Conservation (phyloP, 2,329 filamentous ascomycete species). For the Aspergillus viridinutans region DNA sequence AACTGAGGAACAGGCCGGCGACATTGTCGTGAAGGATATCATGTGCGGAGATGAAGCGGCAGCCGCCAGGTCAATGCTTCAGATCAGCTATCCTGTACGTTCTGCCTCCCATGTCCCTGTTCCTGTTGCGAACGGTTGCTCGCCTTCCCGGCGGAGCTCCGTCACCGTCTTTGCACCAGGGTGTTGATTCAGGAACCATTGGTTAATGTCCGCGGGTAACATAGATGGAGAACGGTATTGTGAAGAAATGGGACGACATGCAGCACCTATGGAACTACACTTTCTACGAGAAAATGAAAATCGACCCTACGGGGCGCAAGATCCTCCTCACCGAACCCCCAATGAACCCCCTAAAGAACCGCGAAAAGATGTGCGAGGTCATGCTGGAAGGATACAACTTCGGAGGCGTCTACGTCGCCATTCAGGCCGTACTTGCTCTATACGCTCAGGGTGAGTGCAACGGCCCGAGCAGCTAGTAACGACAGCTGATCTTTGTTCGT, state of each 20-base stretch:
- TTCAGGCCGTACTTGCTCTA: slow-evolving; percentile 90
- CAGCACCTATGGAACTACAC: slow-evolving; percentile 99
- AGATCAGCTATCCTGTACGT: slow-evolving; percentile 88
- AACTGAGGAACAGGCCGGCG: slow-evolving; percentile 80
- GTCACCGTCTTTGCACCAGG: slow-evolving; percentile 11
- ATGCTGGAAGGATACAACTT: slow-evolving; percentile 99
- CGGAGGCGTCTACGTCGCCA: slow-evolving; percentile 94
- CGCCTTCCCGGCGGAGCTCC: slow-evolving; percentile 12
- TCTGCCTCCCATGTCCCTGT: not conserved
- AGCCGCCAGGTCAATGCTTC: slow-evolving; percentile 91
- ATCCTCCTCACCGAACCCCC: slow-evolving; percentile 96
- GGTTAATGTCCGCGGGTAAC: slow-evolving; percentile 4
- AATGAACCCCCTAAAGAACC: slow-evolving; percentile 95
- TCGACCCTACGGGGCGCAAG: slow-evolving; percentile 88
- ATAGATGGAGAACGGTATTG: slow-evolving; percentile 98
- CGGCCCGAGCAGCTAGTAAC: not conserved
- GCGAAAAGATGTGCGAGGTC: slow-evolving; percentile 97
- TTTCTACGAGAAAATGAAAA: slow-evolving; percentile 93
- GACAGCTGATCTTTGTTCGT: slow-evolving; percentile 2
- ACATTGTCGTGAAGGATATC: slow-evolving; percentile 86
- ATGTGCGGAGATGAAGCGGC: slow-evolving; percentile 99
- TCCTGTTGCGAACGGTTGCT: not conserved
- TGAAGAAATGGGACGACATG: slow-evolving; percentile 99
- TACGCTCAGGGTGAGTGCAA: slow-evolving; percentile 78
- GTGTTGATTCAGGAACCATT: slow-evolving; percentile 17